Percentiles rank a stretch among this genome's conserved stretches.
Conservation (phyloP, 2,329 filamentous ascomycete genomes). For the Xylariaceae sp. region DNA sequence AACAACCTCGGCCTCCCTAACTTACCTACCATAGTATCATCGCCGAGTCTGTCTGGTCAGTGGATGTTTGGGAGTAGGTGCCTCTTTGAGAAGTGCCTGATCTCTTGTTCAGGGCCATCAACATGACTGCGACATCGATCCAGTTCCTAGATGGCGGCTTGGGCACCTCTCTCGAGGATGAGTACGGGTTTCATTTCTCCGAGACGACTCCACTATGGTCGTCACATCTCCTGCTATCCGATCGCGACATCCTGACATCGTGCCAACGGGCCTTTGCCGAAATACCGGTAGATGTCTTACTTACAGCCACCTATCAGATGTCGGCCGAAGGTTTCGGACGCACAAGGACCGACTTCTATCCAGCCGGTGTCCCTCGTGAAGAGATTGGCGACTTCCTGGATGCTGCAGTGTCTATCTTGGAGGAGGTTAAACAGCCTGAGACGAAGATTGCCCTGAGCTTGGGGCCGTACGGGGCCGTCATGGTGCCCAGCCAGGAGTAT, state of each 20-base stretch:
- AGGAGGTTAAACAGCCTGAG: slow-evolving; percentile 28
- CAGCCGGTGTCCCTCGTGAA: slow-evolving; percentile 37
- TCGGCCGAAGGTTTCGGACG: slow-evolving; percentile 51
- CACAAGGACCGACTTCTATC: slow-evolving; percentile 39
- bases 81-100: too few relatives aligned
- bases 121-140: slow-evolving; percentile 25
- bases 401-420: slow-evolving; percentile 40
- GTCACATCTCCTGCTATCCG: slow-evolving; percentile 56
- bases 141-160: slow-evolving; percentile 61
- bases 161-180: slow-evolving; percentile 59
- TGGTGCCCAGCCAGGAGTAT: slow-evolving; percentile 62
- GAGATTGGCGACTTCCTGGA: slow-evolving; percentile 39
- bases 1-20: too few relatives aligned
- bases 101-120: background rate
- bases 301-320: slow-evolving; percentile 64
- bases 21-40: too few relatives aligned
- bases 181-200: slow-evolving; percentile 48
- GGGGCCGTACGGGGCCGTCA: slow-evolving; percentile 62
- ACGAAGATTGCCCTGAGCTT: slow-evolving; percentile 51
- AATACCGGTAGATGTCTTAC: slow-evolving; percentile 56
- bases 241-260: slow-evolving; percentile 43
- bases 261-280: slow-evolving; percentile 52
- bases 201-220: slow-evolving; percentile 58
- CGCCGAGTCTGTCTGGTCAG: too few relatives aligned
- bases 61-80: too few relatives aligned